phyloP scores from a whole-genome alignment of 2,329 filamentous ascomycete genomes.

The Nemania sp. region DNA sequence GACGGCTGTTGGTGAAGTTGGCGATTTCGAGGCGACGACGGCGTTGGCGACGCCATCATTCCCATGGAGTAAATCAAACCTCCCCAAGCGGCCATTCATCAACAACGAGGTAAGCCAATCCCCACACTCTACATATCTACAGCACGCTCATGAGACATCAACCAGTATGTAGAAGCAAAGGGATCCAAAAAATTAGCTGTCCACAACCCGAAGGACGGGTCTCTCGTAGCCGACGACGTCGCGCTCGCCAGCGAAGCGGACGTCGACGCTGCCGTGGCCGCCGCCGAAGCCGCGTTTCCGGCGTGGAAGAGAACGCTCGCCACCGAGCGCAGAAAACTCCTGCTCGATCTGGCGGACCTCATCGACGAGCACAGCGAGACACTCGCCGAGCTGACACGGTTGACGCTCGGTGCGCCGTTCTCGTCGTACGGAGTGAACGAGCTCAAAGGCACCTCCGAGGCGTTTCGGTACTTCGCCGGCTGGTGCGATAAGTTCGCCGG shows the following conservation, averaged over 20 bases:
- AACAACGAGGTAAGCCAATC: slow-evolving; percentile 41
- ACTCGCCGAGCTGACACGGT: slow-evolving; percentile 22
- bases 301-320: slow-evolving; percentile 39
- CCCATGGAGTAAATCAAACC: slow-evolving; percentile 38
- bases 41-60: slow-evolving; percentile 15
- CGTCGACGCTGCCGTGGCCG: slow-evolving; percentile 52
- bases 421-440: slow-evolving; percentile 12
- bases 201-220: slow-evolving; percentile 53
- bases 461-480: slow-evolving; percentile 23
- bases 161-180: slow-evolving; percentile 46
- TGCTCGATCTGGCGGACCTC: slow-evolving; percentile 39
- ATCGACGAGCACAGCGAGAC: slow-evolving; percentile 12
- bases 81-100: slow-evolving; percentile 45
- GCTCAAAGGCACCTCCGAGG: slow-evolving; percentile 1
- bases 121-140: not conserved
- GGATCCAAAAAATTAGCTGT: slow-evolving; percentile 51
- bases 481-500: slow-evolving; percentile 29
- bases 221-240: slow-evolving; percentile 53
- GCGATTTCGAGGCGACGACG: no score
- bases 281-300: slow-evolving; percentile 52
- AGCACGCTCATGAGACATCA: not conserved
- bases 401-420: slow-evolving; percentile 19
- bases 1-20: not conserved
- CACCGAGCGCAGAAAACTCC: slow-evolving; percentile 52
- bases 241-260: slow-evolving; percentile 49